Evolutionary conservation across 2,329 filamentous ascomycete species (phyloP).

Genomic region (Fusarium sulawesiense): DNA sequence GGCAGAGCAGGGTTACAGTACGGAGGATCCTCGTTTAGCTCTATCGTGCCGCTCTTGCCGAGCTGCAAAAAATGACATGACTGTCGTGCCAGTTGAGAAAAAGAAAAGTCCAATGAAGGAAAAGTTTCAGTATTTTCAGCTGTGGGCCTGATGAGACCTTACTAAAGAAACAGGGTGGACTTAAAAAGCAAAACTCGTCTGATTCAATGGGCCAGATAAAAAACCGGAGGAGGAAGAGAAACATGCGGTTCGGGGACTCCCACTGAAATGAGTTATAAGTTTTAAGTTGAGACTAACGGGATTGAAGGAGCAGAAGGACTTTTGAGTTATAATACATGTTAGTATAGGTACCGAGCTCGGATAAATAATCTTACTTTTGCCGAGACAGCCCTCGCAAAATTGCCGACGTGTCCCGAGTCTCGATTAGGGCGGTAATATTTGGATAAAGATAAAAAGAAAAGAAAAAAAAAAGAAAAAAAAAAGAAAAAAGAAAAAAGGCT

Average conservation of each 20-base stretch:
- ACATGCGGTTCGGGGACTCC: neutral
- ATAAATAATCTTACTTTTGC: neutral
- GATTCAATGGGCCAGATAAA: neutral
- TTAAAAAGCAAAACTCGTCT: neutral
- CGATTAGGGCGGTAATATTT: accelerated
- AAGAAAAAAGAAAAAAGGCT: too few relatives aligned
- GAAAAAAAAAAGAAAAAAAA: too few relatives aligned
- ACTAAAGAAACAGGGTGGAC: neutral
- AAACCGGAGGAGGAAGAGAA: neutral
- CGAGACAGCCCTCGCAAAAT: neutral
- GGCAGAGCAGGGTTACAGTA: neutral
- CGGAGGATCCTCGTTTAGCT: neutral
- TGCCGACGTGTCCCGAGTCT: neutral
- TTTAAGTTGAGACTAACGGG: neutral
- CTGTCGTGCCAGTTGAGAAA: neutral
- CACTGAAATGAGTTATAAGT: neutral
- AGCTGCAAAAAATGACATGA: neutral
- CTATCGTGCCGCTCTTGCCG: neutral
- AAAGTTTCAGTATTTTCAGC: neutral
- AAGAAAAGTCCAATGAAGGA: neutral
- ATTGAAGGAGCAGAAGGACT: neutral
- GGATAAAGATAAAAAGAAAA: too few relatives aligned
- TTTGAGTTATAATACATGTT: neutral
- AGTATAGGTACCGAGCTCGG: neutral
- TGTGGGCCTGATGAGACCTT: neutral